These are phyloP conservation scores for Protea cynaroides DNA, from an alignment of 164 flowering plant species.

Conservation along the genomic window DNA sequence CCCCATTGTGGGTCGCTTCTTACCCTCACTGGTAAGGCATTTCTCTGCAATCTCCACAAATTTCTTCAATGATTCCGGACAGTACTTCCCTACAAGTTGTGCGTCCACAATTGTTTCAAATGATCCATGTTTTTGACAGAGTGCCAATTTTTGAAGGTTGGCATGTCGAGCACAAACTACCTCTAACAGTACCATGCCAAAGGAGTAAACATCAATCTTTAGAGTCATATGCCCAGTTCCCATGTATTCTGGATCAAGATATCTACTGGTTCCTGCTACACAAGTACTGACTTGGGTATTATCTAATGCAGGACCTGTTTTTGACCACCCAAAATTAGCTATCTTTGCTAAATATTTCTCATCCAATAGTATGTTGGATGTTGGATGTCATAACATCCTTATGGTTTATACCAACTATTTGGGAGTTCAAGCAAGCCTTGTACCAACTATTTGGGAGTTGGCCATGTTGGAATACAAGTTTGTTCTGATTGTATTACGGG, in stretches of 20 bases:
- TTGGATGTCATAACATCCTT: too few relatives aligned
- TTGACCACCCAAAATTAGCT: too few relatives aligned
- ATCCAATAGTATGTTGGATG: too few relatives aligned
- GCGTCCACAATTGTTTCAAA: slow-evolving; percentile 53
- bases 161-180: slow-evolving; percentile 69
- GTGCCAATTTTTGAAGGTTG: slow-evolving; percentile 73
- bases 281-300: too few relatives aligned
- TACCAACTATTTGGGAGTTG: too few relatives aligned
- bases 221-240: slow-evolving; percentile 61
- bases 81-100: slow-evolving; percentile 30
- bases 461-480: too few relatives aligned
- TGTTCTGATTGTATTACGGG: too few relatives aligned
- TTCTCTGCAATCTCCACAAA: slow-evolving; percentile 67
- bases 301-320: too few relatives aligned
- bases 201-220: slow-evolving; percentile 72
- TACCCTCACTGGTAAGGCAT: slow-evolving; percentile 61
- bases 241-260: slow-evolving; percentile 47
- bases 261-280: too few relatives aligned
- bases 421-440: too few relatives aligned
- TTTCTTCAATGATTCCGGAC: slow-evolving; percentile 44
- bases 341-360: too few relatives aligned
- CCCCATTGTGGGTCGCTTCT: slow-evolving; percentile 64
- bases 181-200: slow-evolving; percentile 69
- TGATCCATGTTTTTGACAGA: slow-evolving; percentile 50
- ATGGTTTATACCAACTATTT: too few relatives aligned